Conservation (phyloP, 257 asterid species). For the Buddleja alternifolia region DNA sequence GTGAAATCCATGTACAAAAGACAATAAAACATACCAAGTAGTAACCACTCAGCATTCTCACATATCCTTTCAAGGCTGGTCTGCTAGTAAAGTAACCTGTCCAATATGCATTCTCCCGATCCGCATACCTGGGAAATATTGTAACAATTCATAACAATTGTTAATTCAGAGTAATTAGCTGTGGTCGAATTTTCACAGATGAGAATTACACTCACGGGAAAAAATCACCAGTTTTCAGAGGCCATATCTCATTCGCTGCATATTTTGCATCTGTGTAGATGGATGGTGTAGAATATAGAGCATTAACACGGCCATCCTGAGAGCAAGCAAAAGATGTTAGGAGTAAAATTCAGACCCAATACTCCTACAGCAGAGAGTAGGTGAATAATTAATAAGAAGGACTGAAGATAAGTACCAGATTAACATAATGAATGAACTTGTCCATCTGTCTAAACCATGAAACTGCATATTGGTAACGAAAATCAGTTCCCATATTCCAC, state of each 20-base stretch:
- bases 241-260: constrained; percentile 69
- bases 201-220: constrained; percentile 67
- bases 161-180: background rate
- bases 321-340: constrained; percentile 28
- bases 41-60: constrained; percentile 73
- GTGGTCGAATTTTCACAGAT: constrained; percentile 26
- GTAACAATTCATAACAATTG: constrained; percentile 18
- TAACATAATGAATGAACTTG: constrained; percentile 79
- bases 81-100: constrained; percentile 87
- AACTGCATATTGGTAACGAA: constrained; percentile 73
- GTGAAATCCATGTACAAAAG: constrained; percentile 29
- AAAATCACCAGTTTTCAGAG: constrained; percentile 81
- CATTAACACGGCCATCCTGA: constrained; percentile 86
- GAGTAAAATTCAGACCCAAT: constrained; percentile 9
- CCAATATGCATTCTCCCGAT: constrained; percentile 81
- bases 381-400: background rate
- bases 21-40: constrained; percentile 49
- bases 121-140: constrained; percentile 61
- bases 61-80: constrained; percentile 74
- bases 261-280: constrained; percentile 72
- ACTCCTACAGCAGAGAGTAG: constrained; percentile 5
- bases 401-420: constrained; percentile 45
- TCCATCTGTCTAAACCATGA: constrained; percentile 88
- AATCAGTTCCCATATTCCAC: constrained; percentile 91
- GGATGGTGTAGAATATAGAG: constrained; percentile 78